A percentile compares a stretch with the other conserved stretches of the same genome.
Evolutionary conservation across 768 basidiomycete genomes (phyloP).

Genomic region (Pleurotus sapidus): DNA sequence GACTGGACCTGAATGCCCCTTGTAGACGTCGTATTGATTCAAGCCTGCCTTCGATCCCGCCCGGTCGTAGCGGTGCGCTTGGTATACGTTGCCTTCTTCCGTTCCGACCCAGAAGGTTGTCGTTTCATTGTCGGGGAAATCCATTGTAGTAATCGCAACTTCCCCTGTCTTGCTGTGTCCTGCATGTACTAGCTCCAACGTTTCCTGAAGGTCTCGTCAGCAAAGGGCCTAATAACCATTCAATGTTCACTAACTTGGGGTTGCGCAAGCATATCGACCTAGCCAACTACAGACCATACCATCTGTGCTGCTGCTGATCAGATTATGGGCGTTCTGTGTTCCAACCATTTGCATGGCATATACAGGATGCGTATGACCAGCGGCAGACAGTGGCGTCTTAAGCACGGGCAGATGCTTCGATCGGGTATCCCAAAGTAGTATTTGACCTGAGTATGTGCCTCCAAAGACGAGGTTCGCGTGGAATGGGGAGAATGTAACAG

Average conservation of each 20-base stretch:
- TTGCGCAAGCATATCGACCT: conserved; percentile 97
- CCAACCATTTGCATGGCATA: conserved; percentile 99
- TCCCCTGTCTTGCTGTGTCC: conserved; percentile 97
- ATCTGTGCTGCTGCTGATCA: conserved; percentile 96
- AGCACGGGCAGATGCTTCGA: conserved; percentile 94
- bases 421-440: conserved; percentile 96
- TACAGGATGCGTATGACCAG: conserved; percentile 97
- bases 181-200: conserved; percentile 82
- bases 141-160: conserved; percentile 89
- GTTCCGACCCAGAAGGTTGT: conserved; percentile 98
- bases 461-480: conserved; percentile 97
- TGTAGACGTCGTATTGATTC: conserved; percentile 90
- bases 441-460: conserved; percentile 99
- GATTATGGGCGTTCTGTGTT: conserved; percentile 96
- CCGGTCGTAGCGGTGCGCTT: conserved; percentile 95
- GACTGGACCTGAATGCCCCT: conserved; percentile 89
- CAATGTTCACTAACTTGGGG: conserved; percentile 65
- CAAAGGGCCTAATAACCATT: neutral
- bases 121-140: conserved; percentile 95
- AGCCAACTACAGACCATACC: conserved; percentile 97
- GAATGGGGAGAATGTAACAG: conserved; percentile 95
- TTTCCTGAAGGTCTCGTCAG: conserved; percentile 59
- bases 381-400: conserved; percentile 93
- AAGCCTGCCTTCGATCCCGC: conserved; percentile 96
- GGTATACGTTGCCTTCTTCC: conserved; percentile 96